phyloP scores from a whole-genome alignment of 2,329 filamentous ascomycete species.

The Aschersonia sp. region DNA sequence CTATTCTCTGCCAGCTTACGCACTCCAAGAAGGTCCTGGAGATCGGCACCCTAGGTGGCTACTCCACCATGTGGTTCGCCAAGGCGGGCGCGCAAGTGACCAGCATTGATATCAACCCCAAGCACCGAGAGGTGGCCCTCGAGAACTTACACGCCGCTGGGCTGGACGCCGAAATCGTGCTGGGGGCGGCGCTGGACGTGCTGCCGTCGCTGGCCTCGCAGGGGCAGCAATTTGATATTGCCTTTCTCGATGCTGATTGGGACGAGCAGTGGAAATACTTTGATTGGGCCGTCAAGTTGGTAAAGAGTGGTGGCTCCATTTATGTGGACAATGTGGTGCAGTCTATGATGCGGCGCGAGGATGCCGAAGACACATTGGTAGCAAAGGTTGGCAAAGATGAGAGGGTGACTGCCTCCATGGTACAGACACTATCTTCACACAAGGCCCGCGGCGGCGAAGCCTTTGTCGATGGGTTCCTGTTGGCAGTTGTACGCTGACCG shows the following conservation, averaged over 20 bases:
- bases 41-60: slow-evolving; percentile 40
- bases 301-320: slow-evolving; percentile 23
- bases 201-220: slow-evolving; percentile 22
- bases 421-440: slow-evolving; percentile 7
- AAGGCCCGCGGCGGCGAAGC: not conserved
- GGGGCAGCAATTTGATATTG: slow-evolving; percentile 29
- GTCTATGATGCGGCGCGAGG: slow-evolving; percentile 3
- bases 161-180: slow-evolving; percentile 26
- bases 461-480: slow-evolving; percentile 1
- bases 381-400: slow-evolving; percentile 10
- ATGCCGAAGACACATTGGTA: slow-evolving; percentile 7
- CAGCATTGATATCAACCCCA: slow-evolving; percentile 32
- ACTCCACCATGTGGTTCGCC: slow-evolving; percentile 38
- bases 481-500: not conserved
- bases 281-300: slow-evolving; percentile 25
- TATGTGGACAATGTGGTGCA: slow-evolving; percentile 36
- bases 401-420: slow-evolving; percentile 11
- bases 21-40: slow-evolving; percentile 29
- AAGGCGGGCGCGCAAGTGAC: slow-evolving; percentile 23
- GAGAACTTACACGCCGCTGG: slow-evolving; percentile 24
- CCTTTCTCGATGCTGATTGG: slow-evolving; percentile 39
- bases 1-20: slow-evolving; percentile 21
- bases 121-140: slow-evolving; percentile 29
- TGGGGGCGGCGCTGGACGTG: slow-evolving; percentile 27
- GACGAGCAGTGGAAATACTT: slow-evolving; percentile 34